Base-by-base conservation (phyloP, 1,139 yeast species). In the Scheffersomyces illinoinensis region DNA sequence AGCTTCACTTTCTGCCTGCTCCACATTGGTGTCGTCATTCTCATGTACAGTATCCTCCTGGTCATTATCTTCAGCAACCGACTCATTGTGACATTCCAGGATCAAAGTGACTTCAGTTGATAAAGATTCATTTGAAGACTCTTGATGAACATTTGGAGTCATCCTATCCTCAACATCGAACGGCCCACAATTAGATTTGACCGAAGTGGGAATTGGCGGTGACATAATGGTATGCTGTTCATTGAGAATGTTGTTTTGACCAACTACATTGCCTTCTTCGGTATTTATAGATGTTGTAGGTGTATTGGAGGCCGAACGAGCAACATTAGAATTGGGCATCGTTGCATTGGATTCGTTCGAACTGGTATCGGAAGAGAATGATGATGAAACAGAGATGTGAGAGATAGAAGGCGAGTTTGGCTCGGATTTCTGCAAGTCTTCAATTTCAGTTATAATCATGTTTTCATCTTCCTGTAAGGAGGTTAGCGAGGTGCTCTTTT, bases 201-300 rank as follows among this genome's bases (percentile, higher is more conserved):
- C 51, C 24, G 24, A 20, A 10, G 51, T 48, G 20, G n/a, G 26
- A 6, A 26, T 48, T 18, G 3, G 18, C 6, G 51, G 12, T 2
- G 51, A 19, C 12, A 20, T 24, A 10, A 14, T 48, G 51, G 24
- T 17, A 20, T 48, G 21, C n/a, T 14, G 26, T 1, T 24, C 51
- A 48, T 19, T 21, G 24, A 17, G 14, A 17, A 20, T 48, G 51
- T 20, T 48, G 17, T 8, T 8, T 14, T 48, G 51, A 20, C 51
- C 24, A 3, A 33, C 14, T 10, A 33, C 43, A 33, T 33, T 33
- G 43, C 43, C 43, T 48, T 67, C 71, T 6, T 65, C 70, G 10
- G 66, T 64, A 53, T 70, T 70, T 23, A 77, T 74, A 1, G 79
- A 75, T 1, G 81, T 76, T 48, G 75, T 76, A 1, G 82, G 81